Evolutionary conservation across 2,329 filamentous ascomycete species (phyloP).

Genomic region (Aspergillus versicolor): DNA sequence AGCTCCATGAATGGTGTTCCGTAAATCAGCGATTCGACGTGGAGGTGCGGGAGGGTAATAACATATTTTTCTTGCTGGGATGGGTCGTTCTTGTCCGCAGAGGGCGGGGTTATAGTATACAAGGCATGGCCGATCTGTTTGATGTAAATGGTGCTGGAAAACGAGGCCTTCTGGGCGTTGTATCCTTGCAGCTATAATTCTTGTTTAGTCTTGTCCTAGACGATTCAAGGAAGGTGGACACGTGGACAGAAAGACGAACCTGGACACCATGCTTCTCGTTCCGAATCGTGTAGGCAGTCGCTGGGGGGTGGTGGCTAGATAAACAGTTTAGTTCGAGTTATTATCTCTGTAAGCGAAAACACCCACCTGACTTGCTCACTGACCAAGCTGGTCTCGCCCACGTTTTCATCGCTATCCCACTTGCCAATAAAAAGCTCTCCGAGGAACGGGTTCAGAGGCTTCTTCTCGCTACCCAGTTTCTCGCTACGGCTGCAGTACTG

Average conservation of each 20-base stretch:
- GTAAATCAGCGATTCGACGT: slow-evolving; percentile 87
- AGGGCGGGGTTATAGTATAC: slow-evolving; percentile 62
- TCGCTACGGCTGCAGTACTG: slow-evolving; percentile 76
- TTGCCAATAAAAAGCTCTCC: slow-evolving; percentile 91
- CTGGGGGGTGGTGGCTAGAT: slow-evolving; percentile 79
- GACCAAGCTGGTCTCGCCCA: slow-evolving; percentile 79
- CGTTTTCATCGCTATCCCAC: slow-evolving; percentile 70
- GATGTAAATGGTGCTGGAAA: slow-evolving; percentile 89
- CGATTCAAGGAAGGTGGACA: slow-evolving; percentile 17
- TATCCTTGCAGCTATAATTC: slow-evolving; percentile 65
- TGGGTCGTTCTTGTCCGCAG: slow-evolving; percentile 48
- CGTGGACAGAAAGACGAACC: slow-evolving; percentile 52
- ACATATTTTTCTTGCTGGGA: slow-evolving; percentile 67
- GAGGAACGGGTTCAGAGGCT: slow-evolving; percentile 93
- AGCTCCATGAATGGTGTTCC: slow-evolving; percentile 81
- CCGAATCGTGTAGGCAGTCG: slow-evolving; percentile 89
- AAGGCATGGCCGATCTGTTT: slow-evolving; percentile 92
- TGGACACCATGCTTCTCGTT: slow-evolving; percentile 79
- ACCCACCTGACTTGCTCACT: slow-evolving; percentile 83
- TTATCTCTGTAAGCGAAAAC: background rate
- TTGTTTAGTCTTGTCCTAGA: background rate
- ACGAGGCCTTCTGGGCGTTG: slow-evolving; percentile 94
- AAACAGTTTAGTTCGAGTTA: background rate
- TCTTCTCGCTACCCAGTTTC: slow-evolving; percentile 87
- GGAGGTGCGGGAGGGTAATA: slow-evolving; percentile 85